Evolutionary conservation across 345 rosid genomes (phyloP), one percentile per base, ranked within the genome.

Genomic region (Salix exigua): DNA sequence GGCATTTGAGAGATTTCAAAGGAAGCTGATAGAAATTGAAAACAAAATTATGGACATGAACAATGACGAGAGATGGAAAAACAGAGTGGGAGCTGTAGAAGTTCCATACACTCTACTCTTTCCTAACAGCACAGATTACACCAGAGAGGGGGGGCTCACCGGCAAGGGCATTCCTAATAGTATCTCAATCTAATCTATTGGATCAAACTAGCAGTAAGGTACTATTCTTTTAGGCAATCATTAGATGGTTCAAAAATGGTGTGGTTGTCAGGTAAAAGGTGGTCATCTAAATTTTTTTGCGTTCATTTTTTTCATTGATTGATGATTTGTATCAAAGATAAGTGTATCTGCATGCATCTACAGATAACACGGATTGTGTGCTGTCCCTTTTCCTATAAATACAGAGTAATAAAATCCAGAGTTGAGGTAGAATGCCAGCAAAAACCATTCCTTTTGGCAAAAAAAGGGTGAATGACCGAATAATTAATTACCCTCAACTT

Each of bases 81-180:
- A 96, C 84, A 80, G 98, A 48, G 82, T 72, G 2, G 99, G 99
- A 64, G 88, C 92, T 3, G 96, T 93, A 13, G 85, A 88, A 75
- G 73, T 96, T 51, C 98, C 97, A 60, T 96, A 96, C 80, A 91
- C 91, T 14, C 71, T 96, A 74, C 88, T 93, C 30, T 93, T 79
- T 69, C 99, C 98, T 2, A 89, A 85, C 84, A 90, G 94, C 51
- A 86, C 91, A 5, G 89, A 91, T 82, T 58, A 82, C 84, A 76
- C 91, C 4, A 89, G 74, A 73, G 84, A 80, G 17, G 87, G 91
- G 53, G 97, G 98, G 7, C 87, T 96, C 60, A 91, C 94, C 2
- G 97, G 94, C 66, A 91, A 81, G 83, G 98, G 99, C 23, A 92
- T 96, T 76, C 99, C 99, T 12, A 96, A 93, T 66, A 93, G 99